Evolutionary conservation across 805 yeast genomes (phyloP), one percentile per base, ranked within the genome.

Genomic region (Kuraishia floccosa): DNA sequence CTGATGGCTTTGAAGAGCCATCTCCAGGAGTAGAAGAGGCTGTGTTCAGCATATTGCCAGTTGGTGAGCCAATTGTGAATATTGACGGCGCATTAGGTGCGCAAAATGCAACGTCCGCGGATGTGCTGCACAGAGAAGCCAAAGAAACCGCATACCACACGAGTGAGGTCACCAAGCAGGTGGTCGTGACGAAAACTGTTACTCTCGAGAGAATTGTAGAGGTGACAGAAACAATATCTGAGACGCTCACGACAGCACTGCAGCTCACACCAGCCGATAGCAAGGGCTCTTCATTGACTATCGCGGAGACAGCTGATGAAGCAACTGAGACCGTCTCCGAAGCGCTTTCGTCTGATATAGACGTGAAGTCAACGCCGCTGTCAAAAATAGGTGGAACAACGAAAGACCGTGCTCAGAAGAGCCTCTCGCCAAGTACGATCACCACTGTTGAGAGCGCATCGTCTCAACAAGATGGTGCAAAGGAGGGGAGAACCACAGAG

Each of bases 21-120:
- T 23, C 25, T 10, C 11, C 6, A 10, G 27, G 16, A 5, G 15
- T 19, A 12, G 23, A 18, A 17, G 34, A 26, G 22, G 22, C 25
- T 17, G 20, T n/a, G 13, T 31, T 27, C 26, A 26, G 25, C 15
- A 34, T 26, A 17, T 25, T 25, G 38, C 31, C 31, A 11, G 26
- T 30, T 24, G 31, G 26, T 14, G 31, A 27, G 15, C 30, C 30
- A 5, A 23, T 9, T 6, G 21, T 27, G 15, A 27, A 27, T 11
- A 9, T 27, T 16, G 22, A 18, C 6, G 15, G 26, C 12, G 26
- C 26, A n/a, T n/a, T 17, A 37, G 29, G 31, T 24, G n/a, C 35
- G 27, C 24, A 33, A 31, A 14, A 30, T 24, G 27, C 17, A 6
- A 14, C 27, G 15, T 14, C 27, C 5, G 27, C 13, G n/a, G 16